Conservation (phyloP, 1,284 basidiomycete species). For the Boletus sp. region DNA sequence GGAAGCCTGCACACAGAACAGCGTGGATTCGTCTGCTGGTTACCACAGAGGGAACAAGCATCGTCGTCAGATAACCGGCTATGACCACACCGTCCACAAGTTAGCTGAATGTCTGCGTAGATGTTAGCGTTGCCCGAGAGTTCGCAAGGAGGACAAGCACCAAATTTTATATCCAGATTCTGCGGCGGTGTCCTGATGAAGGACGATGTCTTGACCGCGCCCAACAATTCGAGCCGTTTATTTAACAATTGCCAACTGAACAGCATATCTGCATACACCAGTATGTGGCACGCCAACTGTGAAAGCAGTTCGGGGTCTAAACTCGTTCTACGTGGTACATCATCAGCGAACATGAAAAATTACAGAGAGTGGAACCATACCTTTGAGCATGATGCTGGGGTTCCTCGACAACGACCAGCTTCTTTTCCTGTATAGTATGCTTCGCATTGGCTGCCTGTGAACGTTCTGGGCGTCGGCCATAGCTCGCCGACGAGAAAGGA, state of each 20-base stretch:
- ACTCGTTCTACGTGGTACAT: conserved; percentile 7
- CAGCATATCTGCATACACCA: conserved; percentile 71
- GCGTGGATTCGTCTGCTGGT: conserved; percentile 41
- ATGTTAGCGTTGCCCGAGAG: conserved; percentile 5
- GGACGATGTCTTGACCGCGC: conserved; percentile 45
- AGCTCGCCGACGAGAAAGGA: conserved; percentile 41
- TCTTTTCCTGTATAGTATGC: conserved; percentile 34
- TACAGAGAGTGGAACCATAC: conserved; percentile 4
- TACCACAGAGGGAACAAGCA: conserved; percentile 50
- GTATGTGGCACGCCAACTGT: conserved; percentile 57
- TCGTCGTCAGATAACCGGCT: conserved; percentile 33
- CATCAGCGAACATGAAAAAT: background rate
- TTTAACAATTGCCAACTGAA: conserved; percentile 65
- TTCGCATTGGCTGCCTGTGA: conserved; percentile 33
- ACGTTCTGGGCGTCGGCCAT: conserved; percentile 38
- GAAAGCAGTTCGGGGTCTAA: conserved; percentile 28
- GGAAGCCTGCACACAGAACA: conserved; percentile 78
- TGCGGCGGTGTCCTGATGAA: conserved; percentile 24
- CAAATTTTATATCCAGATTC: conserved; percentile 35
- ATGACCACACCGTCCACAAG: conserved; percentile 37
- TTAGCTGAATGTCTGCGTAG: conserved; percentile 36
- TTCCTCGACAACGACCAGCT: conserved; percentile 33
- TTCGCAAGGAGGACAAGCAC: conserved; percentile 21
- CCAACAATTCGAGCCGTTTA: conserved; percentile 67
- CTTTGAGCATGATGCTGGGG: conserved; percentile 11